phyloP scores from a whole-genome alignment of 345 rosid genomes.

The Populus euphratica region DNA sequence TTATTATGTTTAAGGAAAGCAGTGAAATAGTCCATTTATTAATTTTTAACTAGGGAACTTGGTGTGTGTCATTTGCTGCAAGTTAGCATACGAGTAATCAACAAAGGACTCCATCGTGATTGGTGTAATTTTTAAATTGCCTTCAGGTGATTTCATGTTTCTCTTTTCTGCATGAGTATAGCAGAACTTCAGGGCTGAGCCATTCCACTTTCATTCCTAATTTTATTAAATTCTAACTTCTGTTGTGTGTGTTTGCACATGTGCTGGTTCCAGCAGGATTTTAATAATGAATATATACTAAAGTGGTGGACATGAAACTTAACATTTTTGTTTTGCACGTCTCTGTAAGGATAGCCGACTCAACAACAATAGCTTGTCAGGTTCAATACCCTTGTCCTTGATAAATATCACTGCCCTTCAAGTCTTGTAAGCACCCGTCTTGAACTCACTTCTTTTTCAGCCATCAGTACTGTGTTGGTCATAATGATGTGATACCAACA shows the following conservation, averaged over 20 bases:
- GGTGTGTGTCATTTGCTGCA: background rate
- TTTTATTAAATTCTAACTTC: background rate
- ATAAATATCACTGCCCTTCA: slow-evolving; percentile 28
- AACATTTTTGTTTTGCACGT: slow-evolving; percentile 7
- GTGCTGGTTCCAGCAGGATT: background rate
- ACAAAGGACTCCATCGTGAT: background rate
- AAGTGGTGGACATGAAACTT: background rate
- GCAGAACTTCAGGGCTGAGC: background rate
- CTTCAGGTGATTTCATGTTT: background rate
- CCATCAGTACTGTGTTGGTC: slow-evolving; percentile 1
- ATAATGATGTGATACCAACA: background rate
- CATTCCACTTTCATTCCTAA: background rate
- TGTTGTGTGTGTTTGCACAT: background rate
- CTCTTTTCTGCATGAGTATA: background rate
- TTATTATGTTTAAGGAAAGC: background rate
- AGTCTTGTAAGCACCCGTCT: slow-evolving; percentile 33
- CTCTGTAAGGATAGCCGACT: slow-evolving; percentile 39
- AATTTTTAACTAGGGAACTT: background rate
- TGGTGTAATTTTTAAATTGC: background rate
- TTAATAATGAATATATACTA: background rate
- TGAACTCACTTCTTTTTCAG: slow-evolving; percentile 2
- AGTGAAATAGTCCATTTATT: background rate
- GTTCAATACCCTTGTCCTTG: slow-evolving; percentile 38
- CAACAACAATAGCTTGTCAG: slow-evolving; percentile 39
- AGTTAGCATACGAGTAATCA: background rate